Evolutionary conservation across 2,329 filamentous ascomycete genomes (phyloP).

Genomic region (Botrytis galanthina): DNA sequence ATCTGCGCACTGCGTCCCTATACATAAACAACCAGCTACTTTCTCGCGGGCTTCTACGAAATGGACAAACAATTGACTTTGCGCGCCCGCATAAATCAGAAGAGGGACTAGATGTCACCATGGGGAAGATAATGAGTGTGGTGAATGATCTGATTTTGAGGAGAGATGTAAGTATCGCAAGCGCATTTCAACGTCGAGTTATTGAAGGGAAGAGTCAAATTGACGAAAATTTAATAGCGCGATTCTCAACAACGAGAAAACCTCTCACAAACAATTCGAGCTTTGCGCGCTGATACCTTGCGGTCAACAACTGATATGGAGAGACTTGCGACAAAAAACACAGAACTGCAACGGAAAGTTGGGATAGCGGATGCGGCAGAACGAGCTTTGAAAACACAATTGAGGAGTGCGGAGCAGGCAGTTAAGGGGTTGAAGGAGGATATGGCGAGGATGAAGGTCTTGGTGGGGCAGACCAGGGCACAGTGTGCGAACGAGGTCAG

Average conservation of each 20-base stretch:
- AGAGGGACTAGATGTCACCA: slow-evolving; percentile 63
- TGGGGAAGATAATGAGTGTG: slow-evolving; percentile 85
- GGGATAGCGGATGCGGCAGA: slow-evolving; percentile 67
- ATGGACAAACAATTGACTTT: slow-evolving; percentile 79
- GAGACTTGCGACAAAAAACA: slow-evolving; percentile 53
- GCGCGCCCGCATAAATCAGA: slow-evolving; percentile 65
- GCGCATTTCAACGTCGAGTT: not conserved
- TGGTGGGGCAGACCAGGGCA: slow-evolving; percentile 78
- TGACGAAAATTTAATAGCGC: slow-evolving; percentile 53
- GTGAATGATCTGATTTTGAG: slow-evolving; percentile 90
- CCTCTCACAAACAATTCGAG: slow-evolving; percentile 73
- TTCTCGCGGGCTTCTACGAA: slow-evolving; percentile 61
- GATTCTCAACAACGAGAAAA: slow-evolving; percentile 87
- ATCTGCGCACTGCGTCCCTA: slow-evolving; percentile 64
- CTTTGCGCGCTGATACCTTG: slow-evolving; percentile 70
- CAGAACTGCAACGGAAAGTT: slow-evolving; percentile 55
- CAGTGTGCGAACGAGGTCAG: slow-evolving; percentile 89
- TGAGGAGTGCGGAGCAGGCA: slow-evolving; percentile 71
- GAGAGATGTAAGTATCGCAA: slow-evolving; percentile 66
- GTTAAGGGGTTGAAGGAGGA: slow-evolving; percentile 82
- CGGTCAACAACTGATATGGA: slow-evolving; percentile 70
- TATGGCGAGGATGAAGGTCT: slow-evolving; percentile 71
- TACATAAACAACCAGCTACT: slow-evolving; percentile 73
- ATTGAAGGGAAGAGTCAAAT: not conserved
- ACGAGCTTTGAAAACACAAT: slow-evolving; percentile 63